phyloP scores from a whole-genome alignment of 2,329 filamentous ascomycete species.

The Exophiala viscosa region DNA sequence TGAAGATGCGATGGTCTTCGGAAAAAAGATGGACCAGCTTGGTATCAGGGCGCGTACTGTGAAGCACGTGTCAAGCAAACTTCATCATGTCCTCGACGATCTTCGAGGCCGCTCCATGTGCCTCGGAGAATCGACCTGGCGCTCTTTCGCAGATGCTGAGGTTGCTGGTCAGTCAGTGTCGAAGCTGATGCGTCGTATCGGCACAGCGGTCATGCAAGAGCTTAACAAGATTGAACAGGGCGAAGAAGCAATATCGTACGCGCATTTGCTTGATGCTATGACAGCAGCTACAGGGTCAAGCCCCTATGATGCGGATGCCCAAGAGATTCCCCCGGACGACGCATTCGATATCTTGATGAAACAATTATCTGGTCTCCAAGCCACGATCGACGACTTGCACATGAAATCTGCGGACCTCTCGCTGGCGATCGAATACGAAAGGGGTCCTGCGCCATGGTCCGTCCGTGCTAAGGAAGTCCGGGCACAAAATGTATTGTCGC shows the following conservation, averaged over 20 bases:
- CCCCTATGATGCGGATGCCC: not conserved
- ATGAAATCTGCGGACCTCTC: conserved; percentile 66
- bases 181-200: conserved; percentile 63
- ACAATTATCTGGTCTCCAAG: conserved; percentile 20
- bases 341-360: conserved; percentile 20
- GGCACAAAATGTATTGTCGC: conserved; percentile 72
- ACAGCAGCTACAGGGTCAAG: not conserved
- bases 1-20: conserved; percentile 64
- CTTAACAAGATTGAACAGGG: conserved; percentile 59
- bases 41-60: conserved; percentile 73
- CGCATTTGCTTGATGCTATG: conserved; percentile 14
- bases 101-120: conserved; percentile 72
- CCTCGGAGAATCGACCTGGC: conserved; percentile 62
- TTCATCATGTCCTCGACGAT: conserved; percentile 71
- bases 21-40: conserved; percentile 66
- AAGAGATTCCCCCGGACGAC: conserved; percentile 3
- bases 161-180: conserved; percentile 62
- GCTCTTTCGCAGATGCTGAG: conserved; percentile 69
- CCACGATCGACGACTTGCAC: conserved; percentile 58
- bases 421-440: conserved; percentile 75
- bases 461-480: conserved; percentile 76
- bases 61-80: conserved; percentile 79
- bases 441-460: conserved; percentile 70
- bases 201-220: conserved; percentile 61
- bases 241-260: conserved; percentile 17